Evolutionary conservation across 2,329 filamentous ascomycete species (phyloP), one percentile per base, ranked within the genome.

Genomic region (Zasmidium citrigriseum): DNA sequence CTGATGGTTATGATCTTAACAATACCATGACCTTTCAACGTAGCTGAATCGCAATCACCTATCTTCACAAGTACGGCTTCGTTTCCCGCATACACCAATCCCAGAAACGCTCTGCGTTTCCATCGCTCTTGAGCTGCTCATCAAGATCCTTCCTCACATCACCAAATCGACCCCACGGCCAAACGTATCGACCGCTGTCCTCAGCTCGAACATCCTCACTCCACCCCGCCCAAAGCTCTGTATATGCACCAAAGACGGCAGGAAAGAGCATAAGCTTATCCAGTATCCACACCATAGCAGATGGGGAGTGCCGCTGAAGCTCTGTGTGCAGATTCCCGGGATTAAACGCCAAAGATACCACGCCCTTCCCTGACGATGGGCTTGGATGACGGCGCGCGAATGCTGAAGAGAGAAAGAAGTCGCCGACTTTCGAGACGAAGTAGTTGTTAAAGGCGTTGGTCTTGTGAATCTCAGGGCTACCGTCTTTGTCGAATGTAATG

Each of bases 301-400:
- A 45, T 1, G 25, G 46, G 61, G 49, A 52, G 52, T 73, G 70
- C 9, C 70, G 59, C 51, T 68, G 61, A 20, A 73, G 55, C 55
- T 72, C 69, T 1, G 63, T 67, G 9, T 60, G 57, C 41, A 73
- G 59, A 51, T 73, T 73, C 1, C 71, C 71, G 0, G 71, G 71
- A 45, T 73, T 72, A 53, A 66, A 72, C 1, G 65, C 60, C n/a
- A 66, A 60, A 49, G 51, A 62, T 12, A 72, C 54, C 24, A 72
- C 57, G 7, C 69, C 68, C 2, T 61, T 60, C 18, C 44, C 53
- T 12, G 46, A 51, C 9, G 18, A 22, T 14, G 7, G 7, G 10
- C 23, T 20, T 3, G 23, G 53, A 48, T 59, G 51, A 7, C 64
- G 65, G 11, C 51, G 48, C 2, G 58, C 61, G 27, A 61, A 68